Base-by-base conservation (phyloP, 306 rosid species). In the Astragalus glycyphyllos region DNA sequence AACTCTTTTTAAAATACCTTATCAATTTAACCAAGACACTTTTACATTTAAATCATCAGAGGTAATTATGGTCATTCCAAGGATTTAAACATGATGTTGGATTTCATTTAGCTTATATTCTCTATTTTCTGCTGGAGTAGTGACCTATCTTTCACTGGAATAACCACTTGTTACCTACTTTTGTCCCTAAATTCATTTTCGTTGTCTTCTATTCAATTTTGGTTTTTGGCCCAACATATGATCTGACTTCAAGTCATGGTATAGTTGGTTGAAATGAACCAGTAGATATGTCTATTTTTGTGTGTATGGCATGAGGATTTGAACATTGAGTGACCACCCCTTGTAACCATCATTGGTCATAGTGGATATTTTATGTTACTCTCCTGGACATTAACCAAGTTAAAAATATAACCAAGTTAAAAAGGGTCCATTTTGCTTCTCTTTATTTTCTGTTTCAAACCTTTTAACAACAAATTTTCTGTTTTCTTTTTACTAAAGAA, bases 81-180 rank as follows among this genome's bases (percentile, higher is more conserved):
- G 64, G 59, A 45, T 59, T 72, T 81, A 46, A 26, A 37, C 17
- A 29, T 66, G 71, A 20, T 74, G 40, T 64, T 69, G 60, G 54
- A 16, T 75, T 42, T 55, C 26, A 56, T 58, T 74, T 59, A 57
- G 49, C 61, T 71, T 44, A 42, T 41, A 32, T 58, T 69, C 54
- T 62, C 35, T 44, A 42, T 34, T 58, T 51, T 48, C 35, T 15
- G 13, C 38, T 48, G 71, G 13, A 64, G 11, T 57, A 29, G 31
- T 80, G 63, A 14, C 60, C 32, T 66, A 29, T 20, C 64, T 37
- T 55, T 38, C 17, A 6, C 45, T 37, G 16, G 11, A 63, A 48
- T 58, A 16, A 61, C 41, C 23, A 61, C 72, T 14, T 4, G 26
- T 66, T 17, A 75, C 40, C 75, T 59, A 47, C 53, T 67, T 29